These are phyloP conservation scores for Gossypium davidsonii DNA, from an alignment of 441 rosid genomes.

Conservation along the genomic window DNA sequence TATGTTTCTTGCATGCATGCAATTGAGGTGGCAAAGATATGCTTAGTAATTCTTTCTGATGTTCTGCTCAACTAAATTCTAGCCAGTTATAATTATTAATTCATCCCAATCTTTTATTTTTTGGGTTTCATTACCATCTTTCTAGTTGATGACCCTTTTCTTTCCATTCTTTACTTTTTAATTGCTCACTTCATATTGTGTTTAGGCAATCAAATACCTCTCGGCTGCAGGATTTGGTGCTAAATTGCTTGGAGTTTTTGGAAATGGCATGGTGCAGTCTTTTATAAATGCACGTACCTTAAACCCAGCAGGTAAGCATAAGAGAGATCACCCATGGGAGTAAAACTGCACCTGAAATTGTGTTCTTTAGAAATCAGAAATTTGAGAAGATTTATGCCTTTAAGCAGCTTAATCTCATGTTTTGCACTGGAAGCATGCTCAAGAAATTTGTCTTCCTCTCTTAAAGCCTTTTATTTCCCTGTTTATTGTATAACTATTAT, in stretches of 20 bases:
- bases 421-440: background rate
- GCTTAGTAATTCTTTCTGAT: background rate
- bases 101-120: background rate
- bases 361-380: background rate
- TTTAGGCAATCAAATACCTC: constrained; percentile 87
- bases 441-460: background rate
- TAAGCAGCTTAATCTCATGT: background rate
- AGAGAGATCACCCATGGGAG: background rate
- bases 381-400: background rate
- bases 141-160: background rate
- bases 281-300: constrained; percentile 83
- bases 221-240: constrained; percentile 98
- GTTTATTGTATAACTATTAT: background rate
- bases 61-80: constrained; percentile 10
- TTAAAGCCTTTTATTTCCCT: background rate
- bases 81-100: background rate
- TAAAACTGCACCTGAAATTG: background rate
- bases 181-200: constrained; percentile 13
- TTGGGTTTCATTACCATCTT: background rate
- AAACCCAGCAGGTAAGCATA: constrained; percentile 42
- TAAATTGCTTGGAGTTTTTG: constrained; percentile 81
- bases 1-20: background rate
- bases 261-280: constrained; percentile 93
- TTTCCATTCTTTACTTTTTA: constrained; percentile 9
- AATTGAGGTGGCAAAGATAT: background rate